Base-by-base conservation (phyloP, 1,139 yeast genomes). In the Pichia sp. region DNA sequence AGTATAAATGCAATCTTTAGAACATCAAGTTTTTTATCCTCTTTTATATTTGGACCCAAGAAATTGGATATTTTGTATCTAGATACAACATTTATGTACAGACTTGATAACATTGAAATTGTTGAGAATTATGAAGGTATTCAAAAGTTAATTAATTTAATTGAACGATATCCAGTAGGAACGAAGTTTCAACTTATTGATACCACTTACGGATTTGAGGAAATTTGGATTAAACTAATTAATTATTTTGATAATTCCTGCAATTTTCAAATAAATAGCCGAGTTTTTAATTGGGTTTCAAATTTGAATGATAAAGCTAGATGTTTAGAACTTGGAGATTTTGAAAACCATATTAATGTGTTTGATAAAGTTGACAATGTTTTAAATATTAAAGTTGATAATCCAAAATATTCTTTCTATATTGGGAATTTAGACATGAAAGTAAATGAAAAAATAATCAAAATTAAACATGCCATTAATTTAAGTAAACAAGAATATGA, bases 21-120 rank as follows among this genome's bases (percentile, higher is more conserved):
- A 34, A 42, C 42, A 18, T 52, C 52, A 38, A 36, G 30, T 6
- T n/a, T 31, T 3, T 41, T 59, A 8, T 25, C 46, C 7, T 52
- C 56, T 3, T 58, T 38, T 30, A 44, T 52, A 3, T 51, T 44
- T 36, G 55, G 55, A 14, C 19, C 39, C 2, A 36, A 33, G 19
- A 22, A 28, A n/a, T n/a, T 59, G 2, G 49, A 54, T 36, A 47
- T 49, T 22, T 31, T 60, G 3, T 60, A 59, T 42, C 31, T 60
- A 30, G 62, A 60, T 44, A 58, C 62, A 5, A 58, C 61, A 2
- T 60, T 57, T 51, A 53, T 56, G 1, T 57, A 53, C 44, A 38
- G 58, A 27, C 9, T 25, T 2, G 47, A 46, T 5, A 50, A 57
- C n/a, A 56, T 55, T 5, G 53, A 49, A 5, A 57, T 56, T 5